Conservation (phyloP, 116 monocot genomes). For the Zostera marina region DNA sequence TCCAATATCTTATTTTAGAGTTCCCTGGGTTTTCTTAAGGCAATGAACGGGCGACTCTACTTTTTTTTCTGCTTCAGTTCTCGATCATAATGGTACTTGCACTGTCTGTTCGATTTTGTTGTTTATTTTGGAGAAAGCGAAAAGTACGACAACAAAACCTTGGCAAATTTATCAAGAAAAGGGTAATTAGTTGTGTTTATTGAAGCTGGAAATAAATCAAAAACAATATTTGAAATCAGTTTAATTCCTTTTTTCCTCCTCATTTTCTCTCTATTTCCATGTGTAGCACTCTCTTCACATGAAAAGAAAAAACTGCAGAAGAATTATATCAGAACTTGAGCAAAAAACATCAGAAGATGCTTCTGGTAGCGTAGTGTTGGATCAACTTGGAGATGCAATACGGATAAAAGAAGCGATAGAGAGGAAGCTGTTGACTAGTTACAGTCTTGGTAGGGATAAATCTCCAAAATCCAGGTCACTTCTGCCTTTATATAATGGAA, state of each 20-base stretch:
- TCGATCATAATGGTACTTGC: conserved; percentile 29
- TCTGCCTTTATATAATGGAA: conserved; percentile 41
- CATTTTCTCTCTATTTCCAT: neutral
- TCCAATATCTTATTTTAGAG: too few species aligned
- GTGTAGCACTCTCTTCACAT: conserved; percentile 47
- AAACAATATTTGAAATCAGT: neutral
- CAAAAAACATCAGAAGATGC: conserved; percentile 25
- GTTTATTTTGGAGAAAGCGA: conserved; percentile 75
- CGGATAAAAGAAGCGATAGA: conserved; percentile 49
- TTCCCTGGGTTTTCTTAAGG: conserved; percentile 13
- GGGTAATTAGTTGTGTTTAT: conserved; percentile 20
- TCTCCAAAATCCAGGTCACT: conserved; percentile 8
- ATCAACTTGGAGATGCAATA: conserved; percentile 39
- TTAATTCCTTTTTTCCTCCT: neutral
- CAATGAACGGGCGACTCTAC: conserved; percentile 27
- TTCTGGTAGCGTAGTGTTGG: conserved; percentile 21
- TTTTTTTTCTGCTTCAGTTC: conserved; percentile 50
- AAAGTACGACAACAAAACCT: conserved; percentile 60
- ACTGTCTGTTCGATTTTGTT: conserved; percentile 42
- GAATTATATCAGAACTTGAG: conserved; percentile 49
- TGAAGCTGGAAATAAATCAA: neutral
- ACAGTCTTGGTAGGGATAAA: conserved; percentile 64
- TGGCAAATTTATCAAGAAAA: conserved; percentile 50
- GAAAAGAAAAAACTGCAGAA: conserved; percentile 33
- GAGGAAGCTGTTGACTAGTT: conserved; percentile 45